Evolutionary conservation across 2,329 filamentous ascomycete genomes (phyloP), one percentile per base, ranked within the genome.

Genomic region (Myriosclerotinia duriaeana): DNA sequence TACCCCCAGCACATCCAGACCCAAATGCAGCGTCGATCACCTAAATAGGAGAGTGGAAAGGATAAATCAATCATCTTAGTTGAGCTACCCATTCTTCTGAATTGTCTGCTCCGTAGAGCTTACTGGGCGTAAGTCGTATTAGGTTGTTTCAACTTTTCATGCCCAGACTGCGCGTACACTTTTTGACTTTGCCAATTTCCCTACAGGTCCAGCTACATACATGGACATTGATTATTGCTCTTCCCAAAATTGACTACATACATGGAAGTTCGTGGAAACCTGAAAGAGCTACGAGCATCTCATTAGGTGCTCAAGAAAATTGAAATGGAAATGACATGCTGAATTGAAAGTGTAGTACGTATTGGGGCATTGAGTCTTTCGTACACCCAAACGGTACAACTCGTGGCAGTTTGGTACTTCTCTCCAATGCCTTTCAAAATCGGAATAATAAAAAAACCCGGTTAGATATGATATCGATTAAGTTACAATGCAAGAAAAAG

Each of bases 21-120:
- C n/a, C n/a, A n/a, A n/a, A 44, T 59, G 56, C 42, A 48, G 42
- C 56, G 42, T 59, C 42, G 30, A 59, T 59, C 42, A n/a, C 56
- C 56, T 15, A 36, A 60, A 60, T 12, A n/a, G 56, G 56, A 60
- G 22, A 48, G 26, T 34, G 55, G 4, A 48, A 48, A 60, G 26
- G 26, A 26, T 26, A 26, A 3, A 26, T 26, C 3, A 2, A 26
- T 26, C 26, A 3, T 26, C 26, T 26, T 26, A 26, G 26, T 26
- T 26, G 26, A 14, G 26, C 22, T 15, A 34, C 5, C 44, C 22
- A 26, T 56, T 34, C 12, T 56, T 42, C 42, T 14, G 30, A 34
- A 38, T 46, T 58, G 22, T 58, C 55, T 58, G 34, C 30, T 34
- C 30, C 30, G 55, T 46, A 58, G 22, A 14, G 26, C 26, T 34